Conservation (phyloP, 345 rosid species). For the Nephelium lappaceum region DNA sequence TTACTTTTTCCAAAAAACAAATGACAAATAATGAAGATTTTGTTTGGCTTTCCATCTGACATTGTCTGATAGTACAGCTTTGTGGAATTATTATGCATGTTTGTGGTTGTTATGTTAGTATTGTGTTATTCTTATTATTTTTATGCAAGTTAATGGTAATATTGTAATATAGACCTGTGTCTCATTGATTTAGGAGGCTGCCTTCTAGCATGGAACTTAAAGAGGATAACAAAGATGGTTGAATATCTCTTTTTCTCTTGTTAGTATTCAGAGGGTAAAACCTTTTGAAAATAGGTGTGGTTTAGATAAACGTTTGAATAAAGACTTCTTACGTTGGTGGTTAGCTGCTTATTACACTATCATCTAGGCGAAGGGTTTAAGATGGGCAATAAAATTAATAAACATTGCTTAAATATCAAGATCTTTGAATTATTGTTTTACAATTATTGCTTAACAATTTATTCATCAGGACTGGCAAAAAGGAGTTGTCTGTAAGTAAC, state of each 20-base stretch:
- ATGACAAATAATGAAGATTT: neutral
- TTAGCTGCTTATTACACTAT: neutral
- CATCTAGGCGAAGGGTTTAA: neutral
- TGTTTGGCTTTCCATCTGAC: neutral
- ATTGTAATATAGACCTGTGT: neutral
- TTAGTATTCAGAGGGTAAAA: neutral
- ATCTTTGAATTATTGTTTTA: too few species aligned
- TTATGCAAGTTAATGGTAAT: neutral
- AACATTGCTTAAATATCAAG: too few species aligned
- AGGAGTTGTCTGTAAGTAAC: too few species aligned
- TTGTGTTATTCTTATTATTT: neutral
- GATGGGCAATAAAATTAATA: too few species aligned
- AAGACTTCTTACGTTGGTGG: neutral
- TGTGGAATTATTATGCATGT: too few species aligned
- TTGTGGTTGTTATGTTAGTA: neutral
- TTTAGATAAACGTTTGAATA: neutral
- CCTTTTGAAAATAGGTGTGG: neutral
- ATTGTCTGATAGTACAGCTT: neutral
- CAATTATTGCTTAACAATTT: too few species aligned
- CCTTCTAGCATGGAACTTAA: too few species aligned
- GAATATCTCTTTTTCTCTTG: too few species aligned
- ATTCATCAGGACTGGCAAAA: too few species aligned
- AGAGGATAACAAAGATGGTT: too few species aligned
- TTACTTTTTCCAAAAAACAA: neutral
- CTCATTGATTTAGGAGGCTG: neutral